Evolutionary conservation across 116 monocot species (phyloP).

Genomic region (Trichopus zeylanicus): DNA sequence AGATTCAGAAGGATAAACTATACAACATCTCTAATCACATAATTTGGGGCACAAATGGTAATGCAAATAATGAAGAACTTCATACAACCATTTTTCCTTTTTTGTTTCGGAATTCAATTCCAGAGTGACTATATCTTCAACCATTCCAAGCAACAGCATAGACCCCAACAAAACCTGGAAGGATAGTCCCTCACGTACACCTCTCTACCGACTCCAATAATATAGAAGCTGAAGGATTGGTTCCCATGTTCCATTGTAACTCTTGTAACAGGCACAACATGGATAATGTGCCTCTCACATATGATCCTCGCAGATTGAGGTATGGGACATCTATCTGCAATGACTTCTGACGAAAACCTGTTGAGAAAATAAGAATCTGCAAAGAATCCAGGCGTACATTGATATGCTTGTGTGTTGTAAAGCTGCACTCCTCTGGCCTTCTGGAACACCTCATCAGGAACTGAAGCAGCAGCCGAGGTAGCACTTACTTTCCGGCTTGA

Average conservation of each 20-base stretch:
- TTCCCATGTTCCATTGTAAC: conserved; percentile 67
- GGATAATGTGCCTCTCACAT: conserved; percentile 80
- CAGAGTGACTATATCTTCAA: conserved; percentile 7
- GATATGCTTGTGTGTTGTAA: conserved; percentile 91
- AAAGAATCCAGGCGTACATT: conserved; percentile 90
- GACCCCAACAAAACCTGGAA: conserved; percentile 76
- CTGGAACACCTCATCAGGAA: conserved; percentile 97
- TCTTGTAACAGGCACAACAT: conserved; percentile 84
- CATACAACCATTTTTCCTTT: too few relatives aligned
- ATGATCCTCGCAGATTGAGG: conserved; percentile 77
- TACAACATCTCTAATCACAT: too few relatives aligned
- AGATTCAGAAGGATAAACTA: too few relatives aligned
- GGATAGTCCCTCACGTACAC: conserved; percentile 85
- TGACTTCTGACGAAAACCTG: conserved; percentile 87
- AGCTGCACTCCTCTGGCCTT: conserved; percentile 76
- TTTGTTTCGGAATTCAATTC: too few relatives aligned
- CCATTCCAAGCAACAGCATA: conserved; percentile 81
- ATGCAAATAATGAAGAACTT: too few relatives aligned
- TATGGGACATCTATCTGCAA: conserved; percentile 50
- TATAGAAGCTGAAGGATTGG: conserved; percentile 79
- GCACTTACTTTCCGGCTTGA: conserved; percentile 71
- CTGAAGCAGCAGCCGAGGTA: conserved; percentile 83
- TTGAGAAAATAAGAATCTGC: conserved; percentile 87
- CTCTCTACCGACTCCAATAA: conserved; percentile 64
- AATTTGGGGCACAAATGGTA: too few relatives aligned